Percentiles rank a stretch among this genome's conserved stretches.
Conservation (phyloP, 2,329 filamentous ascomycete species). For the Colletotrichum magnum region DNA sequence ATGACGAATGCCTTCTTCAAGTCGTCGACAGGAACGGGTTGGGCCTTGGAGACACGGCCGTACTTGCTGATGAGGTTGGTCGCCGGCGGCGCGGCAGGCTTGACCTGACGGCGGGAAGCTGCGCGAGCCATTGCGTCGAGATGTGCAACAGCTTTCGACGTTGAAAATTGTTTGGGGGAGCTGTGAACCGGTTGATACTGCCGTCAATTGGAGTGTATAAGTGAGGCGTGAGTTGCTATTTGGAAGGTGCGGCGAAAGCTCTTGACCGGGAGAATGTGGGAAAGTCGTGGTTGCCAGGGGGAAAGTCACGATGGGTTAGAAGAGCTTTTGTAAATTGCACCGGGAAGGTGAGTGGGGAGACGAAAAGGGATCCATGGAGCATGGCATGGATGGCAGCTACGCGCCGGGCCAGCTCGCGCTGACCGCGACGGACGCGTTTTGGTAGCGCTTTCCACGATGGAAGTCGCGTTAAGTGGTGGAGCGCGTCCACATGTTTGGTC, state of each 20-base stretch:
- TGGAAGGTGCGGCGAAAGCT: conserved; percentile 17
- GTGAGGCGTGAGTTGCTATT: neutral
- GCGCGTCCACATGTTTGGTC: conserved; percentile 9
- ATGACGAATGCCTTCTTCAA: conserved; percentile 39
- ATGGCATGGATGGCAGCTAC: conserved; percentile 32
- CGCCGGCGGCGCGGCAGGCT: conserved; percentile 30
- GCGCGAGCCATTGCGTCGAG: conserved; percentile 40
- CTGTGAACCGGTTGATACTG: neutral
- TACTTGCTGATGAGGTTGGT: conserved; percentile 41
- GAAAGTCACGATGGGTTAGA: conserved; percentile 32
- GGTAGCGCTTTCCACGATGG: conserved; percentile 17
- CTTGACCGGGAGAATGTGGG: conserved; percentile 12
- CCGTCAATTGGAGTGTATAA: neutral
- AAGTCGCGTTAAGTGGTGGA: conserved; percentile 39
- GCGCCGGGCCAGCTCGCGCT: conserved; percentile 31
- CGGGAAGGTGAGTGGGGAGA: conserved; percentile 36
- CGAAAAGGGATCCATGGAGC: conserved; percentile 27
- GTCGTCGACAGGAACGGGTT: conserved; percentile 12
- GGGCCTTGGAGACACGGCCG: conserved; percentile 38
- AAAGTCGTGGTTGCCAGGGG: neutral
- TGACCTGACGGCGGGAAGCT: conserved; percentile 38
- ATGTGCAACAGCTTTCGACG: conserved; percentile 6
- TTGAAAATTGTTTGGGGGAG: neutral
- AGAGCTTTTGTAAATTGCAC: conserved; percentile 37
- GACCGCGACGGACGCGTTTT: conserved; percentile 40